Conservation (phyloP, 805 yeast species). For the Schizosaccharomyces osmophilus region DNA sequence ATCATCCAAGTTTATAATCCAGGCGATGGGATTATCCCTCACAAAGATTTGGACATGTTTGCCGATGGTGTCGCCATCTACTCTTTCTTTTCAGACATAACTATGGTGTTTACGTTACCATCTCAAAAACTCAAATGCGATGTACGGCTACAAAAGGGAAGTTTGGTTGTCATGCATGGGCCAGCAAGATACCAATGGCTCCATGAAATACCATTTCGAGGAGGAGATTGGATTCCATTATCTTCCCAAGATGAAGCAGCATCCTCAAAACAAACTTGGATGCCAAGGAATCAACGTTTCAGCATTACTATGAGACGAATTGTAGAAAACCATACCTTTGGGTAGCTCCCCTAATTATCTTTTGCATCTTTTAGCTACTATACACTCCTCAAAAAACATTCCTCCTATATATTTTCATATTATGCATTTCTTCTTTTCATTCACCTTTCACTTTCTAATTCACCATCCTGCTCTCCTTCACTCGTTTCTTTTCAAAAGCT, state of each 20-base stretch:
- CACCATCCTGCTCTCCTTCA: too few relatives aligned
- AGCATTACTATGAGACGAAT: neutral
- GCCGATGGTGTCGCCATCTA: neutral
- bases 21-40: neutral
- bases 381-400: too few relatives aligned
- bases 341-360: neutral
- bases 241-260: too few relatives aligned
- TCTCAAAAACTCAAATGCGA: neutral
- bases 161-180: neutral
- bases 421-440: too few relatives aligned
- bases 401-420: too few relatives aligned
- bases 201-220: neutral
- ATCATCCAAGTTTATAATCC: neutral
- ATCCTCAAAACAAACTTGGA: neutral
- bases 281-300: neutral
- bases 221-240: neutral
- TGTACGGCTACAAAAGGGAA: neutral
- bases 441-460: too few relatives aligned
- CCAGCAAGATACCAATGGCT: conserved; percentile 1
- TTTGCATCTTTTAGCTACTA: too few relatives aligned
- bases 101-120: neutral
- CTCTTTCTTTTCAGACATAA: neutral
- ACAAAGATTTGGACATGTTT: neutral
- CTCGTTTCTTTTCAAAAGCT: too few relatives aligned
- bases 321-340: neutral